Evolutionary conservation across 2,329 filamentous ascomycete genomes (phyloP).

Genomic region (Trichoderma simmonsii): DNA sequence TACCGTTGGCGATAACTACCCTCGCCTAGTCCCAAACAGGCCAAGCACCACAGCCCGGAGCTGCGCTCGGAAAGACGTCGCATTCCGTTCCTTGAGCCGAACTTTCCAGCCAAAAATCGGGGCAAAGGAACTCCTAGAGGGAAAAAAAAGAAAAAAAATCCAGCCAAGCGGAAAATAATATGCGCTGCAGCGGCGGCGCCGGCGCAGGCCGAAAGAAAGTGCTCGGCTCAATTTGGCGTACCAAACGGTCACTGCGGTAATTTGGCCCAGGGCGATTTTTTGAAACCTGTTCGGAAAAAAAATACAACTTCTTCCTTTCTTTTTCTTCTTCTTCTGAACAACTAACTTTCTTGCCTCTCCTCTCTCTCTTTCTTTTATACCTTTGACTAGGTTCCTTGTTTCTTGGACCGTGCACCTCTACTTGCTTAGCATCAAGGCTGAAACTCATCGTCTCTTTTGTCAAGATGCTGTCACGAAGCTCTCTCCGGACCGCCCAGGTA

Average conservation of each 20-base stretch:
- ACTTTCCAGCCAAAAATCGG: neutral
- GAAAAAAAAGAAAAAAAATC: conserved; percentile 1
- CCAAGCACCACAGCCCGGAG: neutral
- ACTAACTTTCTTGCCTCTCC: neutral
- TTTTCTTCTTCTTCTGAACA: neutral
- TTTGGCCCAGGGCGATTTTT: neutral
- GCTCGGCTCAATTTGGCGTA: conserved; percentile 17
- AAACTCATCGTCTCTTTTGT: neutral
- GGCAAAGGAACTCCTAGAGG: neutral
- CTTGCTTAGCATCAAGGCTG: neutral
- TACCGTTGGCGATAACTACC: neutral
- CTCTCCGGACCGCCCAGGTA: conserved; percentile 57
- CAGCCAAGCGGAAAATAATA: neutral
- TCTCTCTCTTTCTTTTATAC: neutral
- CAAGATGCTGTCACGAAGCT: conserved; percentile 59
- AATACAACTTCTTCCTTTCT: neutral
- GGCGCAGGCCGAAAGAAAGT: conserved; percentile 12
- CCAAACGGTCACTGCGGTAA: conserved; percentile 12
- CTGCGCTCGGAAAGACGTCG: conserved; percentile 25
- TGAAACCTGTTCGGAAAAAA: neutral
- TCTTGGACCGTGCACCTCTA: conserved; percentile 3
- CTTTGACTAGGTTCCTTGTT: conserved; percentile 2
- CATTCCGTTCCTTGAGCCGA: conserved; percentile 21
- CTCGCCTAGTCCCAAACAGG: neutral
- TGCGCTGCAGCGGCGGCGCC: conserved; percentile 5